These are phyloP conservation scores for Dactylellina sp. DNA, from an alignment of 2,329 filamentous ascomycete genomes.

Conservation along the genomic window DNA sequence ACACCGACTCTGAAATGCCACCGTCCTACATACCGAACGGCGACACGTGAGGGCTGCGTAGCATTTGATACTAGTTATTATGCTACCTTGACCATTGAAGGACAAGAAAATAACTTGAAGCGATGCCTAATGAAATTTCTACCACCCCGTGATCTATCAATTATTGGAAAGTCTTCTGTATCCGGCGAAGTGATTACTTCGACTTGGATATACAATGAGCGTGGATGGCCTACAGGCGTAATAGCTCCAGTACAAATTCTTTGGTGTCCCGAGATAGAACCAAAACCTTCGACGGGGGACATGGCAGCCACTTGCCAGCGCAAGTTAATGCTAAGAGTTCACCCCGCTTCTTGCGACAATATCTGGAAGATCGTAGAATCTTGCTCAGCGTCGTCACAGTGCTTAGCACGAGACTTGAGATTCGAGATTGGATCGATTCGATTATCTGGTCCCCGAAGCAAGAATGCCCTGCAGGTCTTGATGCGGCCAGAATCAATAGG, in stretches of 20 bases:
- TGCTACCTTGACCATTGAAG: conserved; percentile 83
- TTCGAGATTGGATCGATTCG: conserved; percentile 80
- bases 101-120: conserved; percentile 73
- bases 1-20: conserved; percentile 92
- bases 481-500: conserved; percentile 68
- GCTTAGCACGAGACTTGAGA: conserved; percentile 73
- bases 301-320: conserved; percentile 64
- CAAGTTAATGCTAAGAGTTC: conserved; percentile 77
- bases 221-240: conserved; percentile 67
- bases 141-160: conserved; percentile 71
- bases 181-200: conserved; percentile 53
- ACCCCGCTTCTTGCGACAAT: conserved; percentile 82
- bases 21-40: conserved; percentile 83
- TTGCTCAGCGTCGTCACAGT: conserved; percentile 69
- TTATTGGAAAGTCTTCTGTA: conserved; percentile 73
- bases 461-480: conserved; percentile 78
- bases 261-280: conserved; percentile 72
- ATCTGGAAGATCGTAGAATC: conserved; percentile 74
- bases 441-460: conserved; percentile 78
- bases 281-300: conserved; percentile 60
- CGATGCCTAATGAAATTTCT: conserved; percentile 76
- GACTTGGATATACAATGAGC: conserved; percentile 65
- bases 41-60: conserved; percentile 79
- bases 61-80: conserved; percentile 96
- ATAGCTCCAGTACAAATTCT: conserved; percentile 80